A percentile compares a stretch with the other conserved stretches of the same genome.
phyloP scores from a whole-genome alignment of 2,329 filamentous ascomycete genomes.

The Thielaviopsis musarum region DNA sequence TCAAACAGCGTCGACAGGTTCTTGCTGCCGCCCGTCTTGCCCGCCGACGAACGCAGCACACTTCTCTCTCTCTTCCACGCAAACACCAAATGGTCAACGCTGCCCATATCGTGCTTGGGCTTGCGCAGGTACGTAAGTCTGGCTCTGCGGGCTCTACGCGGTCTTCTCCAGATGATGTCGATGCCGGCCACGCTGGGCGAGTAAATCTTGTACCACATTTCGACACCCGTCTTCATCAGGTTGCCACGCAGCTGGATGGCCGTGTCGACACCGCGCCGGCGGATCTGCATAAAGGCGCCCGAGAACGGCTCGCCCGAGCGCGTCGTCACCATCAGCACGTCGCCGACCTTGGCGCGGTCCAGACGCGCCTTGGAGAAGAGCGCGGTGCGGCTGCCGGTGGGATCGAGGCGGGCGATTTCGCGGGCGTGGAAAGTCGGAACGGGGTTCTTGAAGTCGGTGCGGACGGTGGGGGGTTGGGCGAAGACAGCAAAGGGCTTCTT shows the following conservation, averaged over 20 bases:
- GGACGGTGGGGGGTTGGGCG: slow-evolving; percentile 19
- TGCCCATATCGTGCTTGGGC: slow-evolving; percentile 74
- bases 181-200: slow-evolving; percentile 77
- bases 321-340: slow-evolving; percentile 80
- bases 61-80: slow-evolving; percentile 31
- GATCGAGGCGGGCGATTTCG: slow-evolving; percentile 65
- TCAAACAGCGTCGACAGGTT: slow-evolving; percentile 13
- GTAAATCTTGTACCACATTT: slow-evolving; percentile 97
- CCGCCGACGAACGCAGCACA: slow-evolving; percentile 18
- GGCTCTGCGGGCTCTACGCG: slow-evolving; percentile 73
- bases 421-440: slow-evolving; percentile 47
- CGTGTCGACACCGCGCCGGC: slow-evolving; percentile 74
- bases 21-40: slow-evolving; percentile 9
- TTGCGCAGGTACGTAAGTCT: slow-evolving; percentile 82
- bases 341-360: slow-evolving; percentile 67
- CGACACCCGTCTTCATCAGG: slow-evolving; percentile 71
- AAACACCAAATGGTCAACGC: slow-evolving; percentile 61
- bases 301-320: slow-evolving; percentile 72
- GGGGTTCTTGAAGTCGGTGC: slow-evolving; percentile 32
- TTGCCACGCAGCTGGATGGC: slow-evolving; percentile 75
- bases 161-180: slow-evolving; percentile 76
- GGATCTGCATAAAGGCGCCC: slow-evolving; percentile 75
- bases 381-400: slow-evolving; percentile 61
- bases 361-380: slow-evolving; percentile 66
- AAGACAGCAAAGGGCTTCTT: slow-evolving; percentile 15